A percentile compares a stretch with the other conserved stretches of the same genome.
These are phyloP conservation scores for Incumbomyces delicatus DNA, from an alignment of 2,329 filamentous ascomycete species.

Conservation along the genomic window DNA sequence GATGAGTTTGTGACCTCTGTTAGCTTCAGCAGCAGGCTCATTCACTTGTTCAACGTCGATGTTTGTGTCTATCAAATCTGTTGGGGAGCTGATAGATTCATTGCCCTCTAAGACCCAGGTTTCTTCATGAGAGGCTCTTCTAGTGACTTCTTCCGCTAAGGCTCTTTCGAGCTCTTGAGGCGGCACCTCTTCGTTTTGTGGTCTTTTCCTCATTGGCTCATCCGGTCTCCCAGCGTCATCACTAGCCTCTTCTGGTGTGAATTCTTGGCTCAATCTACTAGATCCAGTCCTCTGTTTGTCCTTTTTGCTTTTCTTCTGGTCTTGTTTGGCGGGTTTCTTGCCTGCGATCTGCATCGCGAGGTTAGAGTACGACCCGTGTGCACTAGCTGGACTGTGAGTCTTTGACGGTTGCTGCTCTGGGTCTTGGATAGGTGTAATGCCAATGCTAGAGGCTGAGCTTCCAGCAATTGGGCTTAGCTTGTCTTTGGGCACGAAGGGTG, in stretches of 20 bases:
- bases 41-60: no score
- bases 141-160: not conserved
- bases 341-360: not conserved
- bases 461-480: not conserved
- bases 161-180: not conserved
- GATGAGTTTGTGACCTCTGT: no score
- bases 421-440: not conserved
- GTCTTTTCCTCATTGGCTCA: not conserved
- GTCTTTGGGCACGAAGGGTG: constrained; percentile 4
- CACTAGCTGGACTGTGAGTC: not conserved
- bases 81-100: no score
- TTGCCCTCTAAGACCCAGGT: no score
- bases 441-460: constrained; percentile 2
- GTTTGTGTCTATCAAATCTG: no score
- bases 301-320: constrained; percentile 16
- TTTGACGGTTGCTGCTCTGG: not conserved
- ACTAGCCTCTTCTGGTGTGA: not conserved
- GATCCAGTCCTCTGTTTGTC: not conserved
- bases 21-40: no score
- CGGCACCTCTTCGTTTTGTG: not conserved
- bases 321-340: constrained; percentile 14
- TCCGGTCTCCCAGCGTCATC: not conserved
- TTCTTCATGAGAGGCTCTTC: no score
- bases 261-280: not conserved
- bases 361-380: not conserved